Evolutionary conservation across 2,329 filamentous ascomycete species (phyloP), one percentile per base, ranked within the genome.

Genomic region (Pseudodiploospora longispora): DNA sequence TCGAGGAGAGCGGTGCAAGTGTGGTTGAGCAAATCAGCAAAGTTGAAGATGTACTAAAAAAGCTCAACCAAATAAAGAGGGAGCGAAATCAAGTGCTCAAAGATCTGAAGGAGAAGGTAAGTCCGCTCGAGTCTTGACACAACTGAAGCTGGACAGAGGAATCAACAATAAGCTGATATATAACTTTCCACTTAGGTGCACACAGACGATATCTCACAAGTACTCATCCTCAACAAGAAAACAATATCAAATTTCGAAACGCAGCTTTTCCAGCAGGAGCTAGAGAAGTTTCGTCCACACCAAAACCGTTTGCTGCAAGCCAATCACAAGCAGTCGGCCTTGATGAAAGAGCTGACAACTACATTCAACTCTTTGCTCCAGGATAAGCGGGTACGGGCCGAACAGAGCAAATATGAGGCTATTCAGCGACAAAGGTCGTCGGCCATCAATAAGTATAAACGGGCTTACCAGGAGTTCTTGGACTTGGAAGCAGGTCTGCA

Each of bases 221-320:
- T 97, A 9, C 74, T 98, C 48, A 98, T 98, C 44, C 71, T 98
- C 47, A 98, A 98, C 73, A 97, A 97, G 63, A 98, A 97, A 66
- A 85, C 88, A 2, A 91, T 97, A 57, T 78, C 88, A 19, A 95
- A 88, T 58, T 91, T 93, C 57, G 93, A 98, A 63, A 83, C 75
- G 9, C 88, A 95, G 57, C 76, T 98, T 3, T 98, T 98, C 68
- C 86, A 96, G 61, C 82, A 88, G 10, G 93, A 98, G 64, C 74
- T 98, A n/a, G 91, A 97, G 65, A 98, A 98, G 63, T 98, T 96
- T 67, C 75, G 89, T 36, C 85, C 89, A 29, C 87, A 96, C 57
- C 93, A 97, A 60, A 95, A 85, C 56, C 82, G 93, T 31, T 76
- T 98, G 10, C 70, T 95, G 6, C 89, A 96, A 62, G 90, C 93